phyloP scores from a whole-genome alignment of 2,329 filamentous ascomycete genomes.

The Plenodomus tracheiphilus region DNA sequence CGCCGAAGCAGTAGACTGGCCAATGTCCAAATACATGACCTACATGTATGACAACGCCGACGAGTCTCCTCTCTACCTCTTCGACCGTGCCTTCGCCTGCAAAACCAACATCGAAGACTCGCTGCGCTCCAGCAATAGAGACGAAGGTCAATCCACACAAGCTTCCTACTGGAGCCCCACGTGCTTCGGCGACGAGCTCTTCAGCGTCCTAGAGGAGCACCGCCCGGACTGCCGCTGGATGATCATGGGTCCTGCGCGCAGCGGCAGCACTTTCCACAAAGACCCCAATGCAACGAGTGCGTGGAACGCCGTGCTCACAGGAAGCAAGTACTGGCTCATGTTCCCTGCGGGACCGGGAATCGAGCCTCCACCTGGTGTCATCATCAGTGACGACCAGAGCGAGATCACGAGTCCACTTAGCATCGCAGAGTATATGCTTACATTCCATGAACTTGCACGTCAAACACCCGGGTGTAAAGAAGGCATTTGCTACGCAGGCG shows the following conservation, averaged over 20 bases:
- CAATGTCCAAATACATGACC: conserved; percentile 73
- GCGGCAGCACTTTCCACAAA: conserved; percentile 94
- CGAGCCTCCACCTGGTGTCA: conserved; percentile 81
- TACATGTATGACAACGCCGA: conserved; percentile 82
- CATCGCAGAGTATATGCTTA: conserved; percentile 94
- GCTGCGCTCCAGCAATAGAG: no score
- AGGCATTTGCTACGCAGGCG: conserved; percentile 80
- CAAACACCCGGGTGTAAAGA: conserved; percentile 76
- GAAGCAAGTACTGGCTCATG: conserved; percentile 98
- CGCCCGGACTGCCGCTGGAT: conserved; percentile 90
- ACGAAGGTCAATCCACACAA: conserved; percentile 50
- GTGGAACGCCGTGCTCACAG: conserved; percentile 91
- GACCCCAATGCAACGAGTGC: conserved; percentile 74
- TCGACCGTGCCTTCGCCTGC: conserved; percentile 82
- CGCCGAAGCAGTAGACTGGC: conserved; percentile 94
- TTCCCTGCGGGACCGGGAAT: conserved; percentile 71
- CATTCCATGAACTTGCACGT: conserved; percentile 84
- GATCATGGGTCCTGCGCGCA: conserved; percentile 83
- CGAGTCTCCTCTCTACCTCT: conserved; percentile 90
- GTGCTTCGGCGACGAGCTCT: conserved; percentile 86
- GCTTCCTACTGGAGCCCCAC: conserved; percentile 76
- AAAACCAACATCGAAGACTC: conserved; percentile 79
- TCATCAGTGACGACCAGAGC: conserved; percentile 83
- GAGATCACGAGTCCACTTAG: conserved; percentile 93
- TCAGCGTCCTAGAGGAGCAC: conserved; percentile 74